phyloP scores from a whole-genome alignment of 2,329 filamentous ascomycete species.

The Tolypocladium sp. region DNA sequence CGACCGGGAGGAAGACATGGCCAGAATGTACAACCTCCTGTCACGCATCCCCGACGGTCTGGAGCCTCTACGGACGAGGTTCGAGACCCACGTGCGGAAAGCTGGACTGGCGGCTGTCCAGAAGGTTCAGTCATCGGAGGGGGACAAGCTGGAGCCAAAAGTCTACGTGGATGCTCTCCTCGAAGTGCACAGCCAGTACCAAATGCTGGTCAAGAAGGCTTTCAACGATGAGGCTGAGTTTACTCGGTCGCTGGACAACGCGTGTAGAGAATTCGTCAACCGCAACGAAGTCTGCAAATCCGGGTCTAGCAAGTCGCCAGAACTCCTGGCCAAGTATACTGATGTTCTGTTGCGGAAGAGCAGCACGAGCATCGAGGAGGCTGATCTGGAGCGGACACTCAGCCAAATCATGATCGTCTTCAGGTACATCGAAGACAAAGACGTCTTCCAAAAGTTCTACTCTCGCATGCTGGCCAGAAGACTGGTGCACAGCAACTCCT shows the following conservation, averaged over 20 bases:
- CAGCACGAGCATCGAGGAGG: slow-evolving; percentile 84
- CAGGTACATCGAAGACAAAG: slow-evolving; percentile 99
- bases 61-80: slow-evolving; percentile 76
- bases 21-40: slow-evolving; percentile 89
- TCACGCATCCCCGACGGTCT: slow-evolving; percentile 84
- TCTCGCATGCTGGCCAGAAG: slow-evolving; percentile 93
- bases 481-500: slow-evolving; percentile 88
- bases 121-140: slow-evolving; percentile 78
- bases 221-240: slow-evolving; percentile 97
- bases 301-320: slow-evolving; percentile 87
- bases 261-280: slow-evolving; percentile 96
- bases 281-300: slow-evolving; percentile 93
- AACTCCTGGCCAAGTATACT: slow-evolving; percentile 90
- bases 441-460: slow-evolving; percentile 99
- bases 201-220: slow-evolving; percentile 80
- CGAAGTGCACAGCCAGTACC: slow-evolving; percentile 90
- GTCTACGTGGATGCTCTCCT: slow-evolving; percentile 92
- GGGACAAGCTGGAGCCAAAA: slow-evolving; percentile 89
- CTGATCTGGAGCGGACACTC: slow-evolving; percentile 81
- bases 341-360: slow-evolving; percentile 90
- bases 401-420: slow-evolving; percentile 98
- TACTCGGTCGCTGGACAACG: slow-evolving; percentile 90
- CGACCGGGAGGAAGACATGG: slow-evolving; percentile 90
- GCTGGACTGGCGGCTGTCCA: slow-evolving; percentile 81
- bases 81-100: slow-evolving; percentile 87